Evolutionary conservation across 768 basidiomycete genomes (phyloP).

Genomic region (Pulveroboletus sp.): DNA sequence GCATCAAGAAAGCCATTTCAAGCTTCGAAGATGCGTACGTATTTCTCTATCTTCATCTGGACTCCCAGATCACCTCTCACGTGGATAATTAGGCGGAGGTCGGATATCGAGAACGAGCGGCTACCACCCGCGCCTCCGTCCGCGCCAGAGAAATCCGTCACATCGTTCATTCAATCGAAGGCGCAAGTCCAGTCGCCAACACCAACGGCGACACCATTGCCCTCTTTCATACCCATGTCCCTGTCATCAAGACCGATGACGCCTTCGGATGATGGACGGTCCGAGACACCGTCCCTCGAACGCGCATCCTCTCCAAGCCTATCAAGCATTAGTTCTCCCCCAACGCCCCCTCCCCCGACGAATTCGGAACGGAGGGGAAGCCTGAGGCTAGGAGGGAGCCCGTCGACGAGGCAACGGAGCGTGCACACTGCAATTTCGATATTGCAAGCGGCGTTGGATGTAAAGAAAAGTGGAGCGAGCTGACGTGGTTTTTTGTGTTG

Average conservation of each 20-base stretch:
- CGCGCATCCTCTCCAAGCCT: slow-evolving; percentile 23
- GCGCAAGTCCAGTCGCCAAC: slow-evolving; percentile 1
- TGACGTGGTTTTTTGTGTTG: neutral
- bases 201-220: neutral
- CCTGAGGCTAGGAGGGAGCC: slow-evolving; percentile 20
- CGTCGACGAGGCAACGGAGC: slow-evolving; percentile 21
- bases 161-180: slow-evolving; percentile 4
- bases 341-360: slow-evolving; percentile 20
- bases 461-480: slow-evolving; percentile 19
- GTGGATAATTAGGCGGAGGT: slow-evolving; percentile 15
- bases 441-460: slow-evolving; percentile 27
- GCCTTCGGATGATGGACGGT: slow-evolving; percentile 35
- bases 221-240: slow-evolving; percentile 1
- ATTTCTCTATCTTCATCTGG: neutral
- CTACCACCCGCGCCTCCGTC: slow-evolving; percentile 17
- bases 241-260: slow-evolving; percentile 9
- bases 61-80: neutral
- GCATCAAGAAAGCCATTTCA: slow-evolving; percentile 69
- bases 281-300: slow-evolving; percentile 25
- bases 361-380: slow-evolving; percentile 17
- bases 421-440: slow-evolving; percentile 26
- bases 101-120: slow-evolving; percentile 29
- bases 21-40: slow-evolving; percentile 68
- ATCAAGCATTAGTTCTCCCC: slow-evolving; percentile 24
- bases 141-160: slow-evolving; percentile 22